phyloP scores from a whole-genome alignment of 2,329 filamentous ascomycete species.

The Colletotrichum zoysiae region DNA sequence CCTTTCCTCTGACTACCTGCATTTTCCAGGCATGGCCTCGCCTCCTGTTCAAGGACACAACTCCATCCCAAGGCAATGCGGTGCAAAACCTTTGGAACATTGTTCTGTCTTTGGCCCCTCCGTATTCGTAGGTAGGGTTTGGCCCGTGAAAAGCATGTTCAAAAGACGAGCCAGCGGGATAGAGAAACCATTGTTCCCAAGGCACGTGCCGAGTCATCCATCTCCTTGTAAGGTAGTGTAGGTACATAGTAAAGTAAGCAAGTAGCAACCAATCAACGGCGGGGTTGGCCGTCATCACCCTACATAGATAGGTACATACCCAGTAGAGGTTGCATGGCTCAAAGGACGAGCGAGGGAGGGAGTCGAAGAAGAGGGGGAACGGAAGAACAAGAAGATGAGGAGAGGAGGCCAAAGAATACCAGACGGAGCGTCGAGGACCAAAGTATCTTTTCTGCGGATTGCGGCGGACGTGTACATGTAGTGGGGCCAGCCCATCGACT shows the following conservation, averaged over 20 bases:
- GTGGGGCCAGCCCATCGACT: slow-evolving; percentile 10
- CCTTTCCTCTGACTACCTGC: neutral
- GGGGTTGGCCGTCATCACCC: slow-evolving; percentile 15
- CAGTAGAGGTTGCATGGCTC: slow-evolving; percentile 3
- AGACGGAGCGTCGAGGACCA: neutral
- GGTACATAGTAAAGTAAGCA: neutral
- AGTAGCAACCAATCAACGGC: slow-evolving; percentile 4
- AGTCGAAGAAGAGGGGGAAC: slow-evolving; percentile 23
- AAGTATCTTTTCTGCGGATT: slow-evolving; percentile 15
- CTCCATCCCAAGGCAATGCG: neutral
- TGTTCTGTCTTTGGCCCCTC: neutral
- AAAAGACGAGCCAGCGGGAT: neutral
- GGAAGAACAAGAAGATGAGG: slow-evolving; percentile 14
- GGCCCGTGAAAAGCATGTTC: neutral
- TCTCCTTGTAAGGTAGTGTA: neutral
- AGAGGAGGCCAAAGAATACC: slow-evolving; percentile 2
- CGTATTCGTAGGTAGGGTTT: neutral
- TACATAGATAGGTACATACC: too few species aligned
- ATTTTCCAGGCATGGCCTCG: neutral
- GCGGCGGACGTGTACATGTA: neutral
- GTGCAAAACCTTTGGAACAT: neutral
- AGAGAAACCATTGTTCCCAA: neutral
- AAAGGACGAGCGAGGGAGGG: slow-evolving; percentile 1
- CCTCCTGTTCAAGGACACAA: neutral
- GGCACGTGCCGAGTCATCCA: slow-evolving; percentile 22